Base-by-base conservation (phyloP, 1,139 yeast species). In the Saccharomycopsis hybrid region DNA sequence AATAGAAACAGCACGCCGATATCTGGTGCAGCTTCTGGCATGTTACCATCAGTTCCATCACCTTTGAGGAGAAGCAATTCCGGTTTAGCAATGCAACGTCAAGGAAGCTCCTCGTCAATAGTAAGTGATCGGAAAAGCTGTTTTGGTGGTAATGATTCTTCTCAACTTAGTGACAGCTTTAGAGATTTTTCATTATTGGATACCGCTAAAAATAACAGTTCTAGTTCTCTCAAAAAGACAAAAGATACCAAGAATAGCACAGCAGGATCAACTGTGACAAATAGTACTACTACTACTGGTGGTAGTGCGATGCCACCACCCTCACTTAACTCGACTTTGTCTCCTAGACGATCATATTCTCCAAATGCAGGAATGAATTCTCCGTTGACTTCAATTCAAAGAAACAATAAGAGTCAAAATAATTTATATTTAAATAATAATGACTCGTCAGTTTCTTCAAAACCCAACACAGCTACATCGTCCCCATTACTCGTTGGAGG, bases 311-410 rank as follows among this genome's bases (percentile, higher is more conserved):
- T 18, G 18, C 18, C 18, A 18, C 41, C 37, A 24, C 29, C 41
- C 2, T 35, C 44, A 27, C 28, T 39, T 7, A 32, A 31, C 30
- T 40, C 40, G 7, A 42, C 38, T 18, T 44, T 36, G 3, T 49
- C 53, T 25, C 83, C 84, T 1, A 67, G 78, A 52, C 66, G 84
- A 51, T 79, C 73, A 52, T 60, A 74, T 32, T 78, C 84, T 0
- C 85, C 85, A 0, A 75, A 72, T 0, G 74, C 76, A 2, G 55
- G 50, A 32, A 72, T 72, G 41, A 68, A 72, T 54, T 72, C 71
- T 3, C 78, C 77, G 33, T 65, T 79, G 58, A 74, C 83, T 3
- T 75, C 83, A 0, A 70, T 79, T 29, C 85, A 78, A 58, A 68
- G 78, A 57, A 79, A 77, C 57, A 60, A 73, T 0, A 60, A 61